Evolutionary conservation across 2,329 filamentous ascomycete species (phyloP).

Genomic region (Diaporthe destruens): DNA sequence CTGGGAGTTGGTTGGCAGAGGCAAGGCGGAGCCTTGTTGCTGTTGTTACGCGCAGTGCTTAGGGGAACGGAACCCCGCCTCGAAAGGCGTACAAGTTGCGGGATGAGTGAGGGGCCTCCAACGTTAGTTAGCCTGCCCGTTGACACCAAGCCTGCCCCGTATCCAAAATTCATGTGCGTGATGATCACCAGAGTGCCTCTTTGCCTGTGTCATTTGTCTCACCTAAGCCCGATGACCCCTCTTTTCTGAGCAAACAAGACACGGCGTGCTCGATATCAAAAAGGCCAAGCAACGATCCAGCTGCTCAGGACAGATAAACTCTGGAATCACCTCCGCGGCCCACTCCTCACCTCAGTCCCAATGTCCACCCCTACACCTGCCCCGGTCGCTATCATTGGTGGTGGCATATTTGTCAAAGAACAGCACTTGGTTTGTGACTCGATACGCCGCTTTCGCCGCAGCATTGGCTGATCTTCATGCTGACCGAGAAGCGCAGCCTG

Average conservation of each 20-base stretch:
- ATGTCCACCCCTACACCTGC: conserved; percentile 26
- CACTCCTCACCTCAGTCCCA: background rate
- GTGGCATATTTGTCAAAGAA: conserved; percentile 72
- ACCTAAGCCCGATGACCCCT: background rate
- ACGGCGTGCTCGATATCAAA: background rate
- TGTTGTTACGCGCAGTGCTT: background rate
- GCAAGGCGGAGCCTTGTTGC: conserved; percentile 6
- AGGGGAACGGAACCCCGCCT: background rate
- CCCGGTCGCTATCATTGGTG: conserved; percentile 69
- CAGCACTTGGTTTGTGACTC: conserved; percentile 64
- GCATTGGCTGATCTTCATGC: conserved; percentile 2
- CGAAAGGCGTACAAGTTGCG: background rate
- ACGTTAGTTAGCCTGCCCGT: conserved; percentile 16
- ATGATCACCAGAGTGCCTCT: background rate
- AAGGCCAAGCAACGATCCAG: background rate
- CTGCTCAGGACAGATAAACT: background rate
- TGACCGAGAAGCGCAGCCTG: conserved; percentile 33
- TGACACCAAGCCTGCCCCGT: conserved; percentile 3
- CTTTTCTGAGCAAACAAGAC: background rate
- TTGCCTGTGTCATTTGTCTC: background rate
- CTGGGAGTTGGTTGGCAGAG: too few species aligned
- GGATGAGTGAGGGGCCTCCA: conserved; percentile 24
- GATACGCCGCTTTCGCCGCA: background rate
- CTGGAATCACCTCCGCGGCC: background rate
- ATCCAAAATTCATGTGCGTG: background rate